Base-by-base conservation (phyloP, 1,284 basidiomycete species). In the Pseudozyma flocculosa region DNA sequence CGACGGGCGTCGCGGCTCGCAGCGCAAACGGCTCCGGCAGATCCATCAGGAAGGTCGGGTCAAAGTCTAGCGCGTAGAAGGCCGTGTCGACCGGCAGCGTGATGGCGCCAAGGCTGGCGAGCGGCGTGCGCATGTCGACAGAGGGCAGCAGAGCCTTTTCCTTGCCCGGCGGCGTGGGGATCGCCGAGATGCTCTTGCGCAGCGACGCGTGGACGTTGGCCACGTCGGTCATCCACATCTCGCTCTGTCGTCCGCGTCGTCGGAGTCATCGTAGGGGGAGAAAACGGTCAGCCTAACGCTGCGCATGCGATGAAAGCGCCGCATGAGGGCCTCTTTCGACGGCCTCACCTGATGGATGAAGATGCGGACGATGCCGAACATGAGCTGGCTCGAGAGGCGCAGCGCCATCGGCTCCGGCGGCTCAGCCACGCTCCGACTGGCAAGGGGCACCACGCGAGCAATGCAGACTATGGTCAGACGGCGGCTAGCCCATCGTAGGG, bases 381-480 rank as follows among this genome's bases (percentile, higher is more conserved):
- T 40, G 21, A 74, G 54, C 40, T 72, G 64, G 23, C 53, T 52
- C 9, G 61, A 63, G 7, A 72, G 52, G 9, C 72, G 70, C 19
- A 74, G 48, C 0, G 72, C 70, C 23, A 74, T 54, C 7, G 70
- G 70, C 45, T 70, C 61, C 2, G 44, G 23, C 2, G 72, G 72
- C 0, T 32, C 17, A 1, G 41, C 37, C 17, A 74, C 41, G 40
- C 29, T 40, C 17, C 36, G 24, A 37, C 59, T 61, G 38, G 4
- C 5, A 15, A 38, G 8, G 17, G 7, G 38, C 15, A 21, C n/a
- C n/a, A n/a, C n/a, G n/a, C n/a, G n/a, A n/a, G n/a, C n/a, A n/a
- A n/a, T n/a, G n/a, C n/a, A n/a, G n/a, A n/a, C n/a, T n/a, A n/a
- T n/a, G n/a, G n/a, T n/a, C n/a, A n/a, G n/a, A n/a, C n/a, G n/a